Conservation (phyloP, 495 filamentous ascomycete species). For the Neurospora sp. region DNA sequence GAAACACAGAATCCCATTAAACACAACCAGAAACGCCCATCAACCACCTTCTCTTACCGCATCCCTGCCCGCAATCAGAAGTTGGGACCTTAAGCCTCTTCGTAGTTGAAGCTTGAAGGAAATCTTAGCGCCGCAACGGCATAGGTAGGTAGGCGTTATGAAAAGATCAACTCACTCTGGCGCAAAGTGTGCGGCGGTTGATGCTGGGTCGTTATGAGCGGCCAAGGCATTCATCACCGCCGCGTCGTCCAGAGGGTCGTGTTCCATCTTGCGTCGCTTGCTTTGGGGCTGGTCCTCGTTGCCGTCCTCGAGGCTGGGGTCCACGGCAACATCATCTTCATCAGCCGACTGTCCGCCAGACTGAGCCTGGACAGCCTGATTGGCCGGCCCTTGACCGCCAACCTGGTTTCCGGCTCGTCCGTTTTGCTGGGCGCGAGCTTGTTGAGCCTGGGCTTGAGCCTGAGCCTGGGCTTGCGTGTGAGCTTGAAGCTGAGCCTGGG, state of each 20-base stretch:
- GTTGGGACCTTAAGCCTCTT: slow-evolving; percentile 17
- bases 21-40: background rate
- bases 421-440: background rate
- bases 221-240: slow-evolving; percentile 29
- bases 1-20: background rate
- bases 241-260: slow-evolving; percentile 24
- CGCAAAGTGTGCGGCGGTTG: slow-evolving; percentile 22
- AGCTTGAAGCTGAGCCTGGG: background rate
- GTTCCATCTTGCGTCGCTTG: background rate
- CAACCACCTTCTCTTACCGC: background rate
- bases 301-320: slow-evolving; percentile 19
- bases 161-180: slow-evolving; percentile 24
- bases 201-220: slow-evolving; percentile 23
- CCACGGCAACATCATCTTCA: slow-evolving; percentile 18
- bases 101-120: slow-evolving; percentile 17
- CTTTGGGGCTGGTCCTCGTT: slow-evolving; percentile 15
- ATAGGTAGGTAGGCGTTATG: background rate
- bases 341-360: slow-evolving; percentile 2
- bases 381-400: background rate
- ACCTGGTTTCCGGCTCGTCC: background rate
- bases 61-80: background rate
- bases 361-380: slow-evolving; percentile 5
- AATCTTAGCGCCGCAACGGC: slow-evolving; percentile 1
- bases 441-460: background rate
- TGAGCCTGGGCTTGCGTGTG: background rate